Percentiles rank a stretch among this genome's conserved stretches.
Evolutionary conservation across 1,284 basidiomycete species (phyloP).

Genomic region (Apiotrichum gracile): DNA sequence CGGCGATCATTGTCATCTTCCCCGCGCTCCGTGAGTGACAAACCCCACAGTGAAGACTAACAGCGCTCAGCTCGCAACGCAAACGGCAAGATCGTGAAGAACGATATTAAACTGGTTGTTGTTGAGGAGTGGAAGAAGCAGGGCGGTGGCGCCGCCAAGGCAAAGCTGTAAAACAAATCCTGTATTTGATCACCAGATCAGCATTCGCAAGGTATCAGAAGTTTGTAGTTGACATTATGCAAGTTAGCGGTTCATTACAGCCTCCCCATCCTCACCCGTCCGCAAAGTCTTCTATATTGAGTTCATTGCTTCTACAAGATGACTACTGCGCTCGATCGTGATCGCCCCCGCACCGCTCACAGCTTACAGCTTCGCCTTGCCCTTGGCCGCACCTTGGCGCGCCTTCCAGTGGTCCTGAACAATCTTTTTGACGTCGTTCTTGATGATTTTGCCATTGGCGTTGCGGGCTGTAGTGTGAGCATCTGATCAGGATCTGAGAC

Average conservation of each 20-base stretch:
- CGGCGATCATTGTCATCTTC: slow-evolving; percentile 6
- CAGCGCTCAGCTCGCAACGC: slow-evolving; percentile 9
- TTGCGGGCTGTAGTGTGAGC: slow-evolving; percentile 9
- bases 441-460: slow-evolving; percentile 17
- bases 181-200: no score
- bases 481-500: background rate
- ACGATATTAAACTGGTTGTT: slow-evolving; percentile 15
- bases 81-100: slow-evolving; percentile 19
- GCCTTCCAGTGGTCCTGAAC: slow-evolving; percentile 3
- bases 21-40: slow-evolving; percentile 4
- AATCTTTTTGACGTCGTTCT: slow-evolving; percentile 12
- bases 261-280: no score
- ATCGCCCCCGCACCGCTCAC: no score
- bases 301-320: no score
- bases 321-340: no score
- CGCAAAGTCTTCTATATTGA: no score
- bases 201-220: no score
- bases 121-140: slow-evolving; percentile 5
- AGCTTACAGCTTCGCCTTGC: slow-evolving; percentile 8
- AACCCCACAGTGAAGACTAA: background rate
- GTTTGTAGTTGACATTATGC: no score
- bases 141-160: background rate
- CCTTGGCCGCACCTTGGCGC: background rate
- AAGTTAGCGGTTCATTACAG: no score
- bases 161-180: background rate